Conservation (phyloP, 169 alveolate species). For the Neospora caninum region DNA sequence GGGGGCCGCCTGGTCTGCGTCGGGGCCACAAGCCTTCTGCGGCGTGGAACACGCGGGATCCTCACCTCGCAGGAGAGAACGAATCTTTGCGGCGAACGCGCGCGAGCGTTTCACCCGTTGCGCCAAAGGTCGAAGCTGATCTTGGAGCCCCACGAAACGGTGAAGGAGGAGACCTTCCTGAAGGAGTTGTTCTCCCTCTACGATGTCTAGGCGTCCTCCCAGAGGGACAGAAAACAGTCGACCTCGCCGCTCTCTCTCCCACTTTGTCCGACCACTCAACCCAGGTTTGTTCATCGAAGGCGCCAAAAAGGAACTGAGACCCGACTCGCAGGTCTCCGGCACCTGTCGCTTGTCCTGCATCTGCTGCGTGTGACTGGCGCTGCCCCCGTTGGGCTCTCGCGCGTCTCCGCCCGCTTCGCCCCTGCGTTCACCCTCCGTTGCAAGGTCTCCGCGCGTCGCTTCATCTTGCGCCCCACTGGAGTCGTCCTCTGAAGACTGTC, state of each 20-base stretch:
- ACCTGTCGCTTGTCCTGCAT: conserved; percentile 14
- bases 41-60: background rate
- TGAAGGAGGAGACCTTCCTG: conserved; percentile 68
- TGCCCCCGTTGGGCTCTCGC: too few species aligned
- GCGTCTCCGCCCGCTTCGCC: too few species aligned
- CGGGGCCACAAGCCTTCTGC: background rate
- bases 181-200: conserved; percentile 65
- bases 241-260: conserved; percentile 49
- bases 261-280: background rate
- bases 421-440: too few species aligned
- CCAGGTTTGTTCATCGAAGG: background rate
- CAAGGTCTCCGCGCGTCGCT: too few species aligned
- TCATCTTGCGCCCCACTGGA: too few species aligned
- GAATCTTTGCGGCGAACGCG: conserved; percentile 50
- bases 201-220: conserved; percentile 61
- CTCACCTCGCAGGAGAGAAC: conserved; percentile 6
- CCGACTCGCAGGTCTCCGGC: too few species aligned
- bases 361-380: too few species aligned
- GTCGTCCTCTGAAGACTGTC: too few species aligned
- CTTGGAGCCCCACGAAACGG: conserved; percentile 58
- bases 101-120: conserved; percentile 60
- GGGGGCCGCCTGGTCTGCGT: background rate
- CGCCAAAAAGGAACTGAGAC: background rate
- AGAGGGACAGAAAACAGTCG: conserved; percentile 50
- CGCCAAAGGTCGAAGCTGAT: conserved; percentile 65